Evolutionary conservation across 345 rosid species (phyloP).

Genomic region (Aethionema arabicum): DNA sequence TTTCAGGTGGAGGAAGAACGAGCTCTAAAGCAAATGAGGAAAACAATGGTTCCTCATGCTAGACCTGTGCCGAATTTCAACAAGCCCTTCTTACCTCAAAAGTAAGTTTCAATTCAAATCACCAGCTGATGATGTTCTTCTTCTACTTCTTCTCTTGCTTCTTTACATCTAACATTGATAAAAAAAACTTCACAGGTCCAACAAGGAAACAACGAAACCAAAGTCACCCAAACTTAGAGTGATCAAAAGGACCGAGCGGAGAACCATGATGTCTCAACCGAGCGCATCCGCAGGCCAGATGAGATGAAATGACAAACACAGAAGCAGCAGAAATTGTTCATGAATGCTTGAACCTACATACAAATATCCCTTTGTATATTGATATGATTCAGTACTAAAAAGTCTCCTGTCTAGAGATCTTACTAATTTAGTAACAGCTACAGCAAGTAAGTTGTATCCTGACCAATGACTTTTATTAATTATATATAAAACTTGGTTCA

Average conservation of each 20-base stretch:
- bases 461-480: not conserved
- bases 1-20: slow-evolving; percentile 87
- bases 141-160: not conserved
- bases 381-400: not conserved
- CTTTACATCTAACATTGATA: not conserved
- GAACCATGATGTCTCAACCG: slow-evolving; percentile 34
- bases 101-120: not conserved
- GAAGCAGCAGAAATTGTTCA: slow-evolving; percentile 51
- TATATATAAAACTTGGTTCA: slow-evolving; percentile 21
- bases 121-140: not conserved
- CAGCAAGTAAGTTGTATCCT: slow-evolving; percentile 12
- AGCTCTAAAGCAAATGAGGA: slow-evolving; percentile 80
- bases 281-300: slow-evolving; percentile 39
- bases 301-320: slow-evolving; percentile 29
- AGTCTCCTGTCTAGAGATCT: slow-evolving; percentile 7
- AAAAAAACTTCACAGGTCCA: slow-evolving; percentile 47
- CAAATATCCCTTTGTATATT: slow-evolving; percentile 14
- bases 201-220: slow-evolving; percentile 67
- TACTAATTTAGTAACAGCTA: slow-evolving; percentile 3
- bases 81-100: slow-evolving; percentile 78
- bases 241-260: slow-evolving; percentile 34
- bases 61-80: slow-evolving; percentile 84
- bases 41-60: slow-evolving; percentile 90
- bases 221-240: slow-evolving; percentile 63
- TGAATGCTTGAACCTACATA: slow-evolving; percentile 68